phyloP scores from a whole-genome alignment of 2,329 filamentous ascomycete genomes.

The Trichoderma hamatum region DNA sequence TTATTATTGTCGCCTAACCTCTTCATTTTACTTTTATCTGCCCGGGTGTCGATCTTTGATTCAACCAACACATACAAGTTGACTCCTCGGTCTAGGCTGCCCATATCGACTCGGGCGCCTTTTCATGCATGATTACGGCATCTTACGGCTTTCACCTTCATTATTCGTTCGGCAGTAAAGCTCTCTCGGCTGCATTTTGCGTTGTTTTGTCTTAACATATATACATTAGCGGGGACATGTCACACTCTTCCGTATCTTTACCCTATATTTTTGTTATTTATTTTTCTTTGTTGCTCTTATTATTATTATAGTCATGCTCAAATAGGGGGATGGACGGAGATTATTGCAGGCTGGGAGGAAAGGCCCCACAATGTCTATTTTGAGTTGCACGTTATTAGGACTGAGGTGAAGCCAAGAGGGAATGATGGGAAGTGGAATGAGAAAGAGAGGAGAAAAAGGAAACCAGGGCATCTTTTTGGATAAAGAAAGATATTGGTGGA shows the following conservation, averaged over 20 bases:
- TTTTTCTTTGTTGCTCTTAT: not conserved
- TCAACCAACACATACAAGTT: not conserved
- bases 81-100: constrained; percentile 14
- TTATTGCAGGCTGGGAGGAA: not conserved
- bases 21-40: not conserved
- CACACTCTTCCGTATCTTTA: constrained; percentile 10
- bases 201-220: constrained; percentile 7
- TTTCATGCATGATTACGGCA: constrained; percentile 21
- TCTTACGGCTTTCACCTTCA: constrained; percentile 24
- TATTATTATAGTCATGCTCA: not conserved
- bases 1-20: constrained; percentile 1
- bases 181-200: constrained; percentile 11
- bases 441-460: not conserved
- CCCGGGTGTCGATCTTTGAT: not conserved
- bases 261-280: not conserved
- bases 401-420: not conserved
- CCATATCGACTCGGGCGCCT: constrained; percentile 7
- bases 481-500: constrained; percentile 17
- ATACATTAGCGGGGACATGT: constrained; percentile 20
- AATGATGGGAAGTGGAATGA: not conserved
- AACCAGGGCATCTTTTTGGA: not conserved
- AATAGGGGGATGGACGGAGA: not conserved
- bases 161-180: constrained; percentile 11
- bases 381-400: not conserved
- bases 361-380: not conserved